These are phyloP conservation scores for Populus ilicifolia DNA, from an alignment of 345 rosid species.

Conservation along the genomic window DNA sequence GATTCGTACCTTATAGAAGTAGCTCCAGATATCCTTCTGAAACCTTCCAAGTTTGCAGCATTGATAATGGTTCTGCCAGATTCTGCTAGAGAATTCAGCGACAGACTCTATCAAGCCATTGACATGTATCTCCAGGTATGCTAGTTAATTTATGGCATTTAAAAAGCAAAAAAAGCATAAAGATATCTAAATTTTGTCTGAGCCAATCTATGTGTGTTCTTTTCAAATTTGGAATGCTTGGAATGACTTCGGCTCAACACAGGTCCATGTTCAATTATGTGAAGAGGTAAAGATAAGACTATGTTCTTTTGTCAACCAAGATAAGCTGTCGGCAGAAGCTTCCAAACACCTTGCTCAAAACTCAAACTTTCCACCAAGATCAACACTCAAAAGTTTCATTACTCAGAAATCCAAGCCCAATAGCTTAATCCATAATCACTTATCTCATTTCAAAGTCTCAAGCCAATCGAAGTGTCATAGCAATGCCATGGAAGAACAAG, in stretches of 20 bases:
- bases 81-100: slow-evolving; percentile 39
- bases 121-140: slow-evolving; percentile 52
- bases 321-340: slow-evolving; percentile 42
- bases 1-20: slow-evolving; percentile 51
- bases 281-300: slow-evolving; percentile 37
- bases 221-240: not conserved
- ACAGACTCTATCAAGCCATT: slow-evolving; percentile 41
- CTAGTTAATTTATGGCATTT: not conserved
- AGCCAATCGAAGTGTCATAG: not conserved
- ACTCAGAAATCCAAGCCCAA: slow-evolving; percentile 26
- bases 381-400: slow-evolving; percentile 25
- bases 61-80: slow-evolving; percentile 39
- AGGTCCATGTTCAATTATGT: slow-evolving; percentile 40
- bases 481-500: slow-evolving; percentile 5
- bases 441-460: not conserved
- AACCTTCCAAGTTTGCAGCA: slow-evolving; percentile 36
- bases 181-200: not conserved
- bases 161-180: not conserved
- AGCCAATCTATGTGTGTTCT: not conserved
- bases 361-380: slow-evolving; percentile 38
- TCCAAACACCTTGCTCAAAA: slow-evolving; percentile 30
- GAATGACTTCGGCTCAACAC: slow-evolving; percentile 1
- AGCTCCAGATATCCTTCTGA: slow-evolving; percentile 41
- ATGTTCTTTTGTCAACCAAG: slow-evolving; percentile 33
- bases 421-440: not conserved